These are phyloP conservation scores for Cordyceps fumosorosea DNA, from an alignment of 2,329 filamentous ascomycete genomes.

Conservation along the genomic window DNA sequence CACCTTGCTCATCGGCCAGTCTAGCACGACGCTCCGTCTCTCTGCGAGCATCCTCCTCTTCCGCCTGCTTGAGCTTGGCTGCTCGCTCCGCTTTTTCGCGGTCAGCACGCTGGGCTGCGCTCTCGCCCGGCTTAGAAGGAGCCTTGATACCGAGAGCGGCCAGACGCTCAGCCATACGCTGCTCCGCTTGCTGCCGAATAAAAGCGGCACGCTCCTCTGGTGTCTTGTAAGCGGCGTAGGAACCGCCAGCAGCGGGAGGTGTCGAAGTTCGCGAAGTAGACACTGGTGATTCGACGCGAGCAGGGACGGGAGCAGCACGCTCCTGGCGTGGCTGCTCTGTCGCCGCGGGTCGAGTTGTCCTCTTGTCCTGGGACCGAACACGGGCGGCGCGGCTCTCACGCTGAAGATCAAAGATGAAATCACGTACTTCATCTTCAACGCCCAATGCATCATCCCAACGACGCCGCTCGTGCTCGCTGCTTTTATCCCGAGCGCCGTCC, in stretches of 20 bases:
- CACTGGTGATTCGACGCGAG: slow-evolving; percentile 39
- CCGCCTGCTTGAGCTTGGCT: slow-evolving; percentile 79
- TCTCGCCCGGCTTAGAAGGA: slow-evolving; percentile 72
- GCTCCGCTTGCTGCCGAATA: slow-evolving; percentile 94
- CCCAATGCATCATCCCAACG: slow-evolving; percentile 95
- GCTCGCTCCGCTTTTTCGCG: slow-evolving; percentile 83
- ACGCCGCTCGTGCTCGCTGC: slow-evolving; percentile 81
- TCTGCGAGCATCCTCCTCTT: slow-evolving; percentile 86
- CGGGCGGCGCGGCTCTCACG: slow-evolving; percentile 73
- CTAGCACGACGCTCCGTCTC: slow-evolving; percentile 82
- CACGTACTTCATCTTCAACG: slow-evolving; percentile 92
- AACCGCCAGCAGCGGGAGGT: slow-evolving; percentile 46
- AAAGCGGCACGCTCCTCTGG: slow-evolving; percentile 91
- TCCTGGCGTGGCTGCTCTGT: slow-evolving; percentile 38
- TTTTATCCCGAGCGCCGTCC: slow-evolving; percentile 66
- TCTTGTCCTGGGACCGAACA: slow-evolving; percentile 54
- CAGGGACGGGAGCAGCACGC: slow-evolving; percentile 30
- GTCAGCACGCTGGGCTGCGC: slow-evolving; percentile 74
- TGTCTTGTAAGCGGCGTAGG: slow-evolving; percentile 80
- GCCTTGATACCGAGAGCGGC: slow-evolving; percentile 89
- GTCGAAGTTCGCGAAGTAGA: slow-evolving; percentile 46
- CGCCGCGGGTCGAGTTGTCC: slow-evolving; percentile 36
- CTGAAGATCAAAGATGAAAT: slow-evolving; percentile 96
- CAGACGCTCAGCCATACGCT: slow-evolving; percentile 92
- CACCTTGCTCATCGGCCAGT: slow-evolving; percentile 68